Base-by-base conservation (phyloP, 2,329 filamentous ascomycete species). In the Xylaria hypoxylon region DNA sequence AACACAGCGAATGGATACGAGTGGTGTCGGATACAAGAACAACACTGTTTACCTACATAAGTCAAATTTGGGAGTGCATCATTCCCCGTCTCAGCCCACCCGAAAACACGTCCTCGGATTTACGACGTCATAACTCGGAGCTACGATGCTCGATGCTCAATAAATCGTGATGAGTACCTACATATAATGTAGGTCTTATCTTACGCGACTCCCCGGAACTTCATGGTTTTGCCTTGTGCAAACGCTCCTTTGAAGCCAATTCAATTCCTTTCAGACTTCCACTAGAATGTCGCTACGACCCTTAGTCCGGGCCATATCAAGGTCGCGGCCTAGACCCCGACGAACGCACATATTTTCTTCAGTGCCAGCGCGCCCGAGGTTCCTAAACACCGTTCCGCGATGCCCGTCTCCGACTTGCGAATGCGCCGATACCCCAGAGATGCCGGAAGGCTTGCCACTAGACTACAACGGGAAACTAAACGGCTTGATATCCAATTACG, bases 351-450 rank as follows among this genome's bases (percentile, higher is more conserved):
- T 55, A 22, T n/a, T 48, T 17, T 28, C 19, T 11, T 31, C 55
- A 13, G 13, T 19, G 5, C 35, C 52, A 3, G 17, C 38, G 3
- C 62, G 51, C 24, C 24, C 24, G 22, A 65, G 65, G 24, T 65
- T 51, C 57, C 59, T 78, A 8, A 76, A 74, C 35, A 85, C 81
- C 0, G 80, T 87, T 33, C 73, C 79, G 62, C 80, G 81, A 59
- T 97, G 94, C 75, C 94, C 94, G 2, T 84, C 89, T 40, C 89
- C 93, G 70, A 92, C 88, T 70, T 97, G 94, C 79, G 78, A 84
- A 13, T 97, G 93, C 79, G 87, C 89, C n/a, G 80, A 86, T 1
- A 90, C 84, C 61, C 89, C 92, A 0, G 71, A 79, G 13, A 85
- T 91, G 80, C 90, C 90, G 1, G 80, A 85, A 7, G 89, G 87